phyloP scores from a whole-genome alignment of 768 basidiomycete species.

The Gautieria morchelliformis region DNA sequence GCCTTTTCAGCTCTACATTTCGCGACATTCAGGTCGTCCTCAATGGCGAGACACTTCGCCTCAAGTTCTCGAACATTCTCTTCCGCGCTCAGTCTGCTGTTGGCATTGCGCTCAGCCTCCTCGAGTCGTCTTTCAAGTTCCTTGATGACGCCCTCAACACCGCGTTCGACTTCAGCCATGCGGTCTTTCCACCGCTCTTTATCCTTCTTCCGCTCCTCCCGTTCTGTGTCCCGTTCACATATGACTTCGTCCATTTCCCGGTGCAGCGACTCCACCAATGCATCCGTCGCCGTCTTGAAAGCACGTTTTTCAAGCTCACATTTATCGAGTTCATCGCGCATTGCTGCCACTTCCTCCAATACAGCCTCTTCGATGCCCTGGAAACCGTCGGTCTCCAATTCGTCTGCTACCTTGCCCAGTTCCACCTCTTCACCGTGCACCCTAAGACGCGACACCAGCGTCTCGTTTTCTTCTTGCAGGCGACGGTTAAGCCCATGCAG shows the following conservation, averaged over 20 bases:
- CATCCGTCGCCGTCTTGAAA: constrained; percentile 28
- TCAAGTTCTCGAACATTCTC: constrained; percentile 22
- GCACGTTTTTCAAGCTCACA: constrained; percentile 32
- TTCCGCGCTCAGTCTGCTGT: constrained; percentile 23
- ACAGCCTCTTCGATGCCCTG: constrained; percentile 46
- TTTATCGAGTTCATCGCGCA: constrained; percentile 37
- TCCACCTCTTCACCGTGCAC: constrained; percentile 40
- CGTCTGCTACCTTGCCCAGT: constrained; percentile 23
- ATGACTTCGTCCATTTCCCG: constrained; percentile 20
- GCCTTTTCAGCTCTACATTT: constrained; percentile 45
- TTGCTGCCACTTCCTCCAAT: constrained; percentile 62
- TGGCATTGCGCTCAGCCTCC: constrained; percentile 37
- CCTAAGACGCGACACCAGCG: constrained; percentile 43
- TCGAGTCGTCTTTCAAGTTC: constrained; percentile 50
- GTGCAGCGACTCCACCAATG: constrained; percentile 7
- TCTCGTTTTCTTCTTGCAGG: constrained; percentile 79
- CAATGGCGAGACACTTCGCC: constrained; percentile 46
- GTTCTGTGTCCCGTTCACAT: constrained; percentile 44
- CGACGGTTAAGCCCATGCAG: constrained; percentile 76
- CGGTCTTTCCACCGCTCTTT: constrained; percentile 63
- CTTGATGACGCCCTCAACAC: constrained; percentile 56
- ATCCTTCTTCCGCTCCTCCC: constrained; percentile 48
- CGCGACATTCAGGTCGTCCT: constrained; percentile 15
- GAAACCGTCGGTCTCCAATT: constrained; percentile 46
- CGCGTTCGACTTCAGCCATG: constrained; percentile 62